A percentile compares a stretch with the other conserved stretches of the same genome.
Conservation (phyloP, 495 filamentous ascomycete species). For the Geoglossum glabrum region DNA sequence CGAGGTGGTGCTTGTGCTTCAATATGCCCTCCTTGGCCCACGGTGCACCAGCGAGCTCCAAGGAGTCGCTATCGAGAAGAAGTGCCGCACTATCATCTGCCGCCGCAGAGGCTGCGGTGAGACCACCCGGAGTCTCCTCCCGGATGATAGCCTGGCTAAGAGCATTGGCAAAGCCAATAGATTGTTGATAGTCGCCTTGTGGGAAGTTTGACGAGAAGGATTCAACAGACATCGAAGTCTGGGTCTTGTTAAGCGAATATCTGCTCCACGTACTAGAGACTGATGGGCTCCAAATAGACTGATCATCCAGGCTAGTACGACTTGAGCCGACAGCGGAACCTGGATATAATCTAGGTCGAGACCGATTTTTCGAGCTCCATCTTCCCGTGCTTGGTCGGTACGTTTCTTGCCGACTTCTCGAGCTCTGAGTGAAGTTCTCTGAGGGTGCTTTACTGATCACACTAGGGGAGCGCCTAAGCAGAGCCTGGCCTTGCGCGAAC, state of each 20-base stretch:
- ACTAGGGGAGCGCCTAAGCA: constrained; percentile 71
- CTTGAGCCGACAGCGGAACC: constrained; percentile 72
- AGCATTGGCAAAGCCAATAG: constrained; percentile 93
- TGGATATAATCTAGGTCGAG: constrained; percentile 59
- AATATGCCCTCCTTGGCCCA: constrained; percentile 96
- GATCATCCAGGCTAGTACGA: constrained; percentile 80
- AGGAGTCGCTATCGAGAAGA: constrained; percentile 73
- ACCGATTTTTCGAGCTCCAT: constrained; percentile 73
- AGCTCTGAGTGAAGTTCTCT: constrained; percentile 47
- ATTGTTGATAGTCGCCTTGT: constrained; percentile 75
- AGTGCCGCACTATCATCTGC: constrained; percentile 26
- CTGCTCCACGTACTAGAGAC: constrained; percentile 87
- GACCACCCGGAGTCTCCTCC: constrained; percentile 34
- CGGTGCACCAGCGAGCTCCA: constrained; percentile 77
- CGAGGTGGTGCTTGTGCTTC: constrained; percentile 90
- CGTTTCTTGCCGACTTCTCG: constrained; percentile 21
- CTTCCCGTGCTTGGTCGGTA: constrained; percentile 28
- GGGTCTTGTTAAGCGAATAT: constrained; percentile 71
- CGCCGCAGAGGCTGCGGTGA: constrained; percentile 18
- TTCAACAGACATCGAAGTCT: constrained; percentile 79
- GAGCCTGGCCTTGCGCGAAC: constrained; percentile 26
- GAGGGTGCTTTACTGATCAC: constrained; percentile 75
- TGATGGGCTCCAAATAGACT: constrained; percentile 80
- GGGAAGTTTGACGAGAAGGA: constrained; percentile 64
- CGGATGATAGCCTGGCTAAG: constrained; percentile 92